Base-by-base conservation (phyloP, 192 early-diverging fungal species). In the Backusella tuberculispora region DNA sequence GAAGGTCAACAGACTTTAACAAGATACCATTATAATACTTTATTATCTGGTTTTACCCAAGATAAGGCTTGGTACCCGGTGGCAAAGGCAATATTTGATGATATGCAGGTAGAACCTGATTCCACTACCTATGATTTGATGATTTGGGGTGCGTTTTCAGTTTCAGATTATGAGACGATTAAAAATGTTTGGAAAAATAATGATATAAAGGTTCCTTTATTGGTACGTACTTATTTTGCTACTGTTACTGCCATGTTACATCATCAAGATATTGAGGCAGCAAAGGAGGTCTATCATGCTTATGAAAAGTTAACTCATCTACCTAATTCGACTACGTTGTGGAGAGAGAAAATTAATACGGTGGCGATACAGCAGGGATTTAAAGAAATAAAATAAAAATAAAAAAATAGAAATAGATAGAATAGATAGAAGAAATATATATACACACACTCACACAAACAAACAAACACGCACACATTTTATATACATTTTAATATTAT, bases 21-120 rank as follows among this genome's bases (percentile, higher is more conserved):
- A 29, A 53, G 8, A 21, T 65, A 60, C 24, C 76, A 78, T 19
- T 78, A 78, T 29, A 73, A 78, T 69, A 41, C 76, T 9, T 19
- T 78, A 3, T 14, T 78, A 0, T 46, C 41, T 15, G 63, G 71
- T 0, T 45, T 78, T 24, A 17, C 21, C 1, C 50, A 73, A 5
- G 5, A 40, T 9, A 73, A 60, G 29, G 12, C 40, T 14, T 78
- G 70, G 71, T 72, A 78, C 6, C 71, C 42, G 6, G 65, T 68
- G n/a, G 41, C 66, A 9, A 71, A 69, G 45, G 29, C 66, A 6
- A 21, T 78, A 3, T 78, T 72, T 48, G 42, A 71, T 5, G 44
- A 53, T 0, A 73, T 78, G 66, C 41, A 65, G 29, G 41, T 41
- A 9, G 19, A 13, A 4, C 76, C 76, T 17, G 76, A 78, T 44